phyloP scores from a whole-genome alignment of 2,329 filamentous ascomycete species.

The Fusarium temperatum region DNA sequence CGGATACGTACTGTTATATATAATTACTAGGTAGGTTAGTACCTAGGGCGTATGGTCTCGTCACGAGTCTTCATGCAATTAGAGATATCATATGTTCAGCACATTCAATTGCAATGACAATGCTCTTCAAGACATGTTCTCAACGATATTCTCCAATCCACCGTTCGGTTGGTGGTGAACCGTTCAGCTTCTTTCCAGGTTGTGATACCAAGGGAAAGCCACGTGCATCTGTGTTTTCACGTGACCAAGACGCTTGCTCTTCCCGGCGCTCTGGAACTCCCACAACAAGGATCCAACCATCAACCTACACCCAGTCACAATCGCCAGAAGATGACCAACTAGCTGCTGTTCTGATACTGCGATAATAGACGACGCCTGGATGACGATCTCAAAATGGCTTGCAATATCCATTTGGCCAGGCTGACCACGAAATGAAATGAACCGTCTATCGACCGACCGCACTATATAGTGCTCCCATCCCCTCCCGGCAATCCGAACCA shows the following conservation, averaged over 20 bases:
- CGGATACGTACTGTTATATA: not conserved
- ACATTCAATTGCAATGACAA: not conserved
- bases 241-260: constrained; percentile 28
- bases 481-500: constrained; percentile 31
- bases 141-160: not conserved
- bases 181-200: not conserved
- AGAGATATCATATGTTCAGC: not conserved
- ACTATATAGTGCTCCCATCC: constrained; percentile 4
- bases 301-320: constrained; percentile 37
- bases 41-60: not conserved
- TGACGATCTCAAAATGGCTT: not conserved
- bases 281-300: constrained; percentile 36
- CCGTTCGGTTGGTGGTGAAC: not conserved
- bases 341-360: constrained; percentile 9
- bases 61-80: not conserved
- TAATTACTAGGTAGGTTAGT: not conserved
- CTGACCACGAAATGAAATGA: constrained; percentile 14
- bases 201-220: not conserved
- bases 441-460: not conserved
- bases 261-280: constrained; percentile 24
- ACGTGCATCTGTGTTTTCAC: constrained; percentile 19
- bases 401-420: not conserved
- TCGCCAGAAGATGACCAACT: constrained; percentile 21
- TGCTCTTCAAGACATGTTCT: not conserved
- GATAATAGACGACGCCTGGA: not conserved